Percentiles rank a stretch among this genome's conserved stretches.
Evolutionary conservation across 768 basidiomycete species (phyloP).

Genomic region (Mycena galericulata): DNA sequence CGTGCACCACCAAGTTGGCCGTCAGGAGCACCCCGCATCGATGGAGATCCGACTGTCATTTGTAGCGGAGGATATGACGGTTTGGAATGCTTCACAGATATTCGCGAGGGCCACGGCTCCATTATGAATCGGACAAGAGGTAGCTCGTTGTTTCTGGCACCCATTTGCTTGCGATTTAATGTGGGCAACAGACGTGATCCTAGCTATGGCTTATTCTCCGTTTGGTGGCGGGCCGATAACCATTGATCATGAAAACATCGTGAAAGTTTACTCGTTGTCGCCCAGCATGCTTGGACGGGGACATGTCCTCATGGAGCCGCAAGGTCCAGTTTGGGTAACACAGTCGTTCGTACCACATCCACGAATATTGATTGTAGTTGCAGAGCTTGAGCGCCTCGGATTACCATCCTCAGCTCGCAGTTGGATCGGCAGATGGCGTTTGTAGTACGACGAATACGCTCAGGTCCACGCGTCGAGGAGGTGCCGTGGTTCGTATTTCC

Average conservation of each 20-base stretch:
- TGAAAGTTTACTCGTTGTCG: constrained; percentile 80
- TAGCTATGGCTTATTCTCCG: constrained; percentile 72
- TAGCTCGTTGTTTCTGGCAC: constrained; percentile 36
- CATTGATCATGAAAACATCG: constrained; percentile 85
- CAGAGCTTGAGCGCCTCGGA: constrained; percentile 84
- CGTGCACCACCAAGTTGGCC: constrained; percentile 68
- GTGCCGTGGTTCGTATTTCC: constrained; percentile 68
- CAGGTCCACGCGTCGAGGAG: constrained; percentile 75
- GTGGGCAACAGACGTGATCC: constrained; percentile 72
- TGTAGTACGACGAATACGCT: constrained; percentile 81
- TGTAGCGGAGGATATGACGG: constrained; percentile 88
- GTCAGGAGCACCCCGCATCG: constrained; percentile 57
- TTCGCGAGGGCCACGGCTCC: constrained; percentile 74
- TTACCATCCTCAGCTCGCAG: constrained; percentile 87
- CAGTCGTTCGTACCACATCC: neutral
- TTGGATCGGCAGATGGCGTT: constrained; percentile 87
- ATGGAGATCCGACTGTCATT: constrained; percentile 77
- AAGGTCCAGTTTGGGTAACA: constrained; percentile 87
- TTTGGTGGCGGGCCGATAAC: constrained; percentile 78
- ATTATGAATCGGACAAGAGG: constrained; percentile 86
- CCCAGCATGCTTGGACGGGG: constrained; percentile 82
- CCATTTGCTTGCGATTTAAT: neutral
- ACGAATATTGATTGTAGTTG: neutral
- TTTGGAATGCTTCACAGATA: constrained; percentile 78
- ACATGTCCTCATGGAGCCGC: constrained; percentile 76